Conservation (phyloP, 1,139 yeast genomes). For the Schwanniomyces etchellsii region DNA sequence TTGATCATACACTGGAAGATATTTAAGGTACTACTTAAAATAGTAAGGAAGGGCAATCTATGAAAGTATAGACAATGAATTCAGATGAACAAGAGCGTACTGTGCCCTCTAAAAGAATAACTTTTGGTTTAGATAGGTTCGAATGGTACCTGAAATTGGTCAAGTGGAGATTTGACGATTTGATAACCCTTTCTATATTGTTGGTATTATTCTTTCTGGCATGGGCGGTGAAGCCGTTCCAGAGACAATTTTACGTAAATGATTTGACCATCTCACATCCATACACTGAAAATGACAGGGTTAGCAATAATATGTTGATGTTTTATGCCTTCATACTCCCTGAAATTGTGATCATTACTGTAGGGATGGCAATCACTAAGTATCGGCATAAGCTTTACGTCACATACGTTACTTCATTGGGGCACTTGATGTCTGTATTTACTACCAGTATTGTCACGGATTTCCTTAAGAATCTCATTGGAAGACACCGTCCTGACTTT, state of each 20-base stretch:
- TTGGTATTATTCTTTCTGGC: constrained; percentile 39
- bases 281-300: constrained; percentile 60
- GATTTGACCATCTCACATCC: constrained; percentile 61
- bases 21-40: too few relatives aligned
- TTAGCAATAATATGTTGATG: constrained; percentile 31
- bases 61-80: too few relatives aligned
- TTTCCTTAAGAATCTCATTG: constrained; percentile 62
- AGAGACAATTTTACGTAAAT: constrained; percentile 55
- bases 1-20: too few relatives aligned
- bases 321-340: constrained; percentile 39
- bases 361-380: constrained; percentile 23
- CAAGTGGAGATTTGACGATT: constrained; percentile 61
- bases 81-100: too few relatives aligned
- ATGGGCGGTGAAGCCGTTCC: constrained; percentile 52
- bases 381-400: constrained; percentile 33
- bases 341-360: constrained; percentile 15
- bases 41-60: too few relatives aligned
- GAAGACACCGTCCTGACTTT: constrained; percentile 77
- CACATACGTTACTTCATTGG: constrained; percentile 34
- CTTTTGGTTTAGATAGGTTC: neutral
- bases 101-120: neutral
- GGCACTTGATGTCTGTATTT: constrained; percentile 33
- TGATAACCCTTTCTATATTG: constrained; percentile 37
- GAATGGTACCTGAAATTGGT: constrained; percentile 13
- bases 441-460: constrained; percentile 43